Base-by-base conservation (phyloP, 805 yeast species). In the Nakazawaea wyomingensis region DNA sequence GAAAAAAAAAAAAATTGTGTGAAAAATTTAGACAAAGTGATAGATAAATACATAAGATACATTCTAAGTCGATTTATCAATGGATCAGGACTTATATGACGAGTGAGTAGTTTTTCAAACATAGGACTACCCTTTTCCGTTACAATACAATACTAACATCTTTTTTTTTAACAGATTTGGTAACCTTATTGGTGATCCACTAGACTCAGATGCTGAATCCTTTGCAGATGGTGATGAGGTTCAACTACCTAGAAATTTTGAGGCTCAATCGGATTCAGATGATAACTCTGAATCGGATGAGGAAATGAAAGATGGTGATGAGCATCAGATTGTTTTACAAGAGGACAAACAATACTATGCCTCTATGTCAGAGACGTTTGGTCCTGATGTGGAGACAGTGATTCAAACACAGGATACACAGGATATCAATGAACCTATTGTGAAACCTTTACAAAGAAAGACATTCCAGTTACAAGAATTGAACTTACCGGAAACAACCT, bases 71-170 rank as follows among this genome's bases (percentile, higher is more conserved):
- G n/a, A n/a, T n/a, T n/a, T n/a, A n/a, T n/a, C n/a, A 29, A 77
- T 75, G 78, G 85, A 77, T 53, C 83, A 79, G 18, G 85, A 79
- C 47, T 56, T 79, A 21, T 87, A 82, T 61, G 96, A 88, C 61
- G 96, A 88, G 72, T 83, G 83, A 58, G 91, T 90, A n/a, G n/a
- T n/a, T n/a, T n/a, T n/a, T n/a, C n/a, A n/a, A n/a, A n/a, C n/a
- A n/a, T n/a, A n/a, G n/a, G n/a, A n/a, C n/a, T n/a, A n/a, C n/a
- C n/a, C 50, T 46, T 5, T 19, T 20, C 38, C 33, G 10, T 34
- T 34, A 11, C 41, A 39, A 28, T 32, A 46, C 26, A 36, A 43
- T 11, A 11, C 47, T 48, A 4, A 40, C 39, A 22, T 6, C 24
- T 5, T 3, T 43, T 5, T 3, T 43, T 27, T 37, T 37, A 38